Base-by-base conservation (phyloP, 2,329 filamentous ascomycete species). In the Xylariomycetidae sp. region DNA sequence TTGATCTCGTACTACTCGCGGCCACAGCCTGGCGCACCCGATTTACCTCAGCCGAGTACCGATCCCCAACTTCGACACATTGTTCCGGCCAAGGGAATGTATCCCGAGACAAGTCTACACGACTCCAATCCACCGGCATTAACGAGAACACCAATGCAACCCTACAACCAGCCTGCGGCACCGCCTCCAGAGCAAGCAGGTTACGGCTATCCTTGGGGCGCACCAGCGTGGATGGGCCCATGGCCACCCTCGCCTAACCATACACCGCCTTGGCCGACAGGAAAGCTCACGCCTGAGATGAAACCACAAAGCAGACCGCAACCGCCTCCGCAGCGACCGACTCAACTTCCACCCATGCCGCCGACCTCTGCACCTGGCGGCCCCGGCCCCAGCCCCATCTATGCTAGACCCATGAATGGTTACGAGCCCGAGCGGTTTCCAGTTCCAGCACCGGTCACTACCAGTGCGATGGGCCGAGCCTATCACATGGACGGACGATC, bases 1-100 rank as follows among this genome's bases (percentile, higher is more conserved):
- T 74, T 98, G 32, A 98, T 98, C 64, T 95, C 90, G 50, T 98
- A 98, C 65, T 96, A 89, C 61, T 84, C 88, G 4, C 76, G 89
- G 35, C 85, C 85, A 18, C 79, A 86, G 38, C 77, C 84, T 4
- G 76, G 77, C 20, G 73, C 80, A 18, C 74, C 79, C 38, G 83
- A 83, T 31, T 71, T 96, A 19, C 76, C 79, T 44, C 85, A 92
- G 52, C 92, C 92, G 1, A 85, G 84, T 29, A 81, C 75, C 19
- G 92, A 98, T 54, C 79, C 85, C 5, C 65, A 72, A 15, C 70
- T 98, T 32, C 79, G 88, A 48, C 76, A 85, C 53, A 92, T 98
- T 42, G 70, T 85, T 2, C 90, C 90, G 0, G 74, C 82, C 28
- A 95, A 95, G 69, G 90, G 89, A 55, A 87, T 96, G 77, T 98